phyloP scores from a whole-genome alignment of 164 flowering plant species.

The Stephania cephalantha region DNA sequence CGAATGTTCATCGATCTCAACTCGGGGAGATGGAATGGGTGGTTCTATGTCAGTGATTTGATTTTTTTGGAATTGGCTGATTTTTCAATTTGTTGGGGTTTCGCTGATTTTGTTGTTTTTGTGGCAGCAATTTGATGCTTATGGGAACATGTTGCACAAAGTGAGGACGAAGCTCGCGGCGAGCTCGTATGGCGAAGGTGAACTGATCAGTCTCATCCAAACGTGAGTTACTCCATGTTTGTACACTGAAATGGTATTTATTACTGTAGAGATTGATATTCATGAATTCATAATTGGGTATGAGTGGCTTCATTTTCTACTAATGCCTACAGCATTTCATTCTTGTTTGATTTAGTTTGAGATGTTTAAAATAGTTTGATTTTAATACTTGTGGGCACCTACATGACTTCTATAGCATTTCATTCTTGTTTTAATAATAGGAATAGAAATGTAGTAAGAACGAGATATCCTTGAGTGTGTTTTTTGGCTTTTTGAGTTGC shows the following conservation, averaged over 20 bases:
- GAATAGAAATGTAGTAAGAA: too few relatives aligned
- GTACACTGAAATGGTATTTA: neutral
- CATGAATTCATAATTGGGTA: neutral
- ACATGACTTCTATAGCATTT: too few relatives aligned
- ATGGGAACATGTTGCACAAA: conserved; percentile 62
- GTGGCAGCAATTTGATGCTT: conserved; percentile 76
- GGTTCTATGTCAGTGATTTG: conserved; percentile 42
- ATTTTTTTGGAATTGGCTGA: neutral
- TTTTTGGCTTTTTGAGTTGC: too few relatives aligned
- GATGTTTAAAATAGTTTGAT: too few relatives aligned
- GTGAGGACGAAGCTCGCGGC: conserved; percentile 64
- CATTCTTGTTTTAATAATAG: too few relatives aligned
- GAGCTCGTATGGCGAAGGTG: conserved; percentile 88
- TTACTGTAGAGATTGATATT: neutral
- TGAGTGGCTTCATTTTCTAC: neutral
- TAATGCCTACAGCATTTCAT: too few relatives aligned
- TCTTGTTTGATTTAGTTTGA: too few relatives aligned
- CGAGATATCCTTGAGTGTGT: too few relatives aligned
- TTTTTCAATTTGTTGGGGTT: neutral
- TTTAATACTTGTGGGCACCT: too few relatives aligned
- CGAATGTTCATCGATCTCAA: conserved; percentile 59
- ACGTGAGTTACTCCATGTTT: conserved; percentile 42
- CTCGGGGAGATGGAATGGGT: conserved; percentile 69
- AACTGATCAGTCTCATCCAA: conserved; percentile 82
- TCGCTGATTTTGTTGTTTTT: neutral